A percentile compares a stretch with the other conserved stretches of the same genome.
Conservation (phyloP, 208 protist species). For the Trypanosoma scelopori region DNA sequence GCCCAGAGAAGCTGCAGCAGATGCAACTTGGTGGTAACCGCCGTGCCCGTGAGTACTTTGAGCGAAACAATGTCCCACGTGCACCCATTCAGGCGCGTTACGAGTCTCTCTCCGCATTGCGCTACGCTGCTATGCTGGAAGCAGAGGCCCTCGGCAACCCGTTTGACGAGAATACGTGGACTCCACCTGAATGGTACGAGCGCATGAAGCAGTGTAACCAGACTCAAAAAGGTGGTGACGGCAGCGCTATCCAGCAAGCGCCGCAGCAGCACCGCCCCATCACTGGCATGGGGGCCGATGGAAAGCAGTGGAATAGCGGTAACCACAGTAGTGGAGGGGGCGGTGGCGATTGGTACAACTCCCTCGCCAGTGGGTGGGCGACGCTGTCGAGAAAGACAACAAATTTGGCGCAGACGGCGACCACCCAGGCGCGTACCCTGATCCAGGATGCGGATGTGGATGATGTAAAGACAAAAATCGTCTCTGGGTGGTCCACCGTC, state of each 20-base stretch:
- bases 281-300: conserved; percentile 42
- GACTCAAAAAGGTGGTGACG: neutral
- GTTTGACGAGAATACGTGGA: conserved; percentile 76
- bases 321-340: conserved; percentile 3
- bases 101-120: conserved; percentile 71
- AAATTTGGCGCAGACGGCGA: conserved; percentile 59
- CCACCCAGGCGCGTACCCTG: conserved; percentile 34
- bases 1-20: conserved; percentile 86
- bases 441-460: conserved; percentile 60
- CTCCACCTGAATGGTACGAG: conserved; percentile 80
- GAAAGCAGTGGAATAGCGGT: conserved; percentile 10
- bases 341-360: conserved; percentile 53
- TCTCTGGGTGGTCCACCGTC: conserved; percentile 56
- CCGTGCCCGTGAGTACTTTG: conserved; percentile 88
- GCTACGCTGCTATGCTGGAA: conserved; percentile 84
- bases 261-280: conserved; percentile 59
- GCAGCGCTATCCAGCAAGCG: conserved; percentile 20
- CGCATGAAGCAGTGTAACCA: conserved; percentile 30
- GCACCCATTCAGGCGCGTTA: conserved; percentile 72
- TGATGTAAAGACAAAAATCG: conserved; percentile 44
- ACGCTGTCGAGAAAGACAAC: conserved; percentile 62
- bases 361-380: conserved; percentile 56
- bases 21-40: conserved; percentile 91
- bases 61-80: conserved; percentile 60
- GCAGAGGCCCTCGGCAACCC: conserved; percentile 61